Evolutionary conservation across 2,329 filamentous ascomycete genomes (phyloP).

Genomic region (Chaetomiaceae sp.): DNA sequence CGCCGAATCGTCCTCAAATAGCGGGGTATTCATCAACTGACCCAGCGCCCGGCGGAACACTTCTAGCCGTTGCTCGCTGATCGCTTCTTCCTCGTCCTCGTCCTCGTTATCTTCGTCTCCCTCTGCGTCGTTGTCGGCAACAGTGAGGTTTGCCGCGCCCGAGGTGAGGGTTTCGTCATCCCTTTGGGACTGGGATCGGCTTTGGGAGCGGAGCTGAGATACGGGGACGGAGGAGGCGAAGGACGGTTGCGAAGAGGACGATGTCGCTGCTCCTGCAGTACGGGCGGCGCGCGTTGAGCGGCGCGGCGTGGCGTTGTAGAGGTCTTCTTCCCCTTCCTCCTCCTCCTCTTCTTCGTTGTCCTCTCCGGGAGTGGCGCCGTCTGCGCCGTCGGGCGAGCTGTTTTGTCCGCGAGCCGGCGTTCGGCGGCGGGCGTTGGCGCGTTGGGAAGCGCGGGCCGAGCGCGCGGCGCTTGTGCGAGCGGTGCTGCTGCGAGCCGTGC

Average conservation of each 20-base stretch:
- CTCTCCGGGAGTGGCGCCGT: conserved; percentile 40
- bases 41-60: conserved; percentile 79
- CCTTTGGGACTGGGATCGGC: conserved; percentile 15
- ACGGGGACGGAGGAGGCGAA: conserved; percentile 76
- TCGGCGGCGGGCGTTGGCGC: conserved; percentile 25
- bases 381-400: conserved; percentile 37
- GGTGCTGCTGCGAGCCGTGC: conserved; percentile 28
- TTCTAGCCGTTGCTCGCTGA: conserved; percentile 60
- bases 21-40: conserved; percentile 69
- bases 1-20: conserved; percentile 87
- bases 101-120: conserved; percentile 22
- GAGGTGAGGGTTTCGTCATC: conserved; percentile 34
- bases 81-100: conserved; percentile 36
- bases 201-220: conserved; percentile 58
- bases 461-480: conserved; percentile 31
- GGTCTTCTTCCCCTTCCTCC: conserved; percentile 48
- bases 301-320: conserved; percentile 41
- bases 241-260: conserved; percentile 57
- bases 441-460: conserved; percentile 27
- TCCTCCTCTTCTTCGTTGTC: conserved; percentile 30
- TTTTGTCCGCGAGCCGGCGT: conserved; percentile 18
- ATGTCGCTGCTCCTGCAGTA: conserved; percentile 31
- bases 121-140: conserved; percentile 26
- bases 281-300: conserved; percentile 34
- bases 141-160: conserved; percentile 40